Evolutionary conservation across 148 eudicot species (phyloP), one percentile per base, ranked within the genome.

Genomic region (Silene conica): DNA sequence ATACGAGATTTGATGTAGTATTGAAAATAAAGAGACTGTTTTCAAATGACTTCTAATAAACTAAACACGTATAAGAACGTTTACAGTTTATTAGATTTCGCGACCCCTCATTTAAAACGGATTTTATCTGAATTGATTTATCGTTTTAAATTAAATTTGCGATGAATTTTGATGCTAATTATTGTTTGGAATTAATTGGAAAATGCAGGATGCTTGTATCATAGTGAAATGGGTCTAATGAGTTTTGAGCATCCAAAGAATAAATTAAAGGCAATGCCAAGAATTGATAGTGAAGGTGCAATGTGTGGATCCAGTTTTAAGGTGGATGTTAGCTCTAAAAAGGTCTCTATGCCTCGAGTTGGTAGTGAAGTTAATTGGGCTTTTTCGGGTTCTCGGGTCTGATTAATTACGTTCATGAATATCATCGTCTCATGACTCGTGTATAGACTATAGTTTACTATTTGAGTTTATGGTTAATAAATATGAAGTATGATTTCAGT

Each of bases 311-410:
- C 98, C 0, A 86, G 77, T 72, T 93, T 93, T 63, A 89, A 88
- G 80, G 96, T 90, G 69, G 98, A 93, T 81, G 77, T 74, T 1
- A 76, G 41, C 72, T 82, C 93, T 31, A 93, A 83, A 82, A 80
- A 80, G n/a, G 63, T 67, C 11, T 71, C 87, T 80, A 90, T 93
- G 86, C 98, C 98, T 18, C 50, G 98, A 3, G 96, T 90, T 64
- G 98, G 98, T 61, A 93, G 98, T 83, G 86, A 82, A 80, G 92
- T 88, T 67, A 89, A 93, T 64, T 93, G 98, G 98, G 83, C 93
- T 0, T 58, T 84, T 18, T 77, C 85, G 9, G 79, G 75, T 22
- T 73, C 79, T 21, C 75, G 63, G 55, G 77, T 77, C 41, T 80
- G 23, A 76, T 58, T 2, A 1, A 5, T 12, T 1, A 11, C 1